Evolutionary conservation across 2,329 filamentous ascomycete genomes (phyloP).

Genomic region (Colletotrichum chlorophyti): DNA sequence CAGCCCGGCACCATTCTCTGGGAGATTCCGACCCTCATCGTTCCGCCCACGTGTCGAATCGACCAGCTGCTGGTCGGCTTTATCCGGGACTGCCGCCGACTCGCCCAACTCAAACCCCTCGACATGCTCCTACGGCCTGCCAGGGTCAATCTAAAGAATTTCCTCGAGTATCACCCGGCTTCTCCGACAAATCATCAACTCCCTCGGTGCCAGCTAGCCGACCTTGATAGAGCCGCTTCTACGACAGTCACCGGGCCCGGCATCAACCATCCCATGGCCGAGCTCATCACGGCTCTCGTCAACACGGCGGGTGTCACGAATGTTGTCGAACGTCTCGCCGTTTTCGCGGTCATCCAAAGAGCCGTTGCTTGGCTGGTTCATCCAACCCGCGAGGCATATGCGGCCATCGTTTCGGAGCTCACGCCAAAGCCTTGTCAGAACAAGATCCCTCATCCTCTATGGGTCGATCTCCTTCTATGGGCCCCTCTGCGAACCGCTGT

Average conservation of each 20-base stretch:
- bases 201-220: conserved; percentile 23
- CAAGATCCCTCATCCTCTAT: conserved; percentile 36
- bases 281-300: conserved; percentile 38
- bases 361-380: conserved; percentile 39
- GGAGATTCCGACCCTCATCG: conserved; percentile 41
- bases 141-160: conserved; percentile 41
- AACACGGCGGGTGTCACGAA: conserved; percentile 36
- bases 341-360: conserved; percentile 40
- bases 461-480: conserved; percentile 43
- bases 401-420: conserved; percentile 31
- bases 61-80: conserved; percentile 44
- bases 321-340: conserved; percentile 40
- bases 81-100: conserved; percentile 42
- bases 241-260: neutral
- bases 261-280: conserved; percentile 36
- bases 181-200: conserved; percentile 14
- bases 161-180: conserved; percentile 38
- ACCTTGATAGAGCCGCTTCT: conserved; percentile 29
- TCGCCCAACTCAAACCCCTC: conserved; percentile 36
- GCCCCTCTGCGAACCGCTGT: conserved; percentile 41
- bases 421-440: conserved; percentile 37
- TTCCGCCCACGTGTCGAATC: conserved; percentile 38
- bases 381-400: conserved; percentile 39
- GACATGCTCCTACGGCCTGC: conserved; percentile 40
- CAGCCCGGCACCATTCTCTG: conserved; percentile 34